phyloP scores from a whole-genome alignment of 768 basidiomycete genomes.

The Pisolithus tinctorius region DNA sequence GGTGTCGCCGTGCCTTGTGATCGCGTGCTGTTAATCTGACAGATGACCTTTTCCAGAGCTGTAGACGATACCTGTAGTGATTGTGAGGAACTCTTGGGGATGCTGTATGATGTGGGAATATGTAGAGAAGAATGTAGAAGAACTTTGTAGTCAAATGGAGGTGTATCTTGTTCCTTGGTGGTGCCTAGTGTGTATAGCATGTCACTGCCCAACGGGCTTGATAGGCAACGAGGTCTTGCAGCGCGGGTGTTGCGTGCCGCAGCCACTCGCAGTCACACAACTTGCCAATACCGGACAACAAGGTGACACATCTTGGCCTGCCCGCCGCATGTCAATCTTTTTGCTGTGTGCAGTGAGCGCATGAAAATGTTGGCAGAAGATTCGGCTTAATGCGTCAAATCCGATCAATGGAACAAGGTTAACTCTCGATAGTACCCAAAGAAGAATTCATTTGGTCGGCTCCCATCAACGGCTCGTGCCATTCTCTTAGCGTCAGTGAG shows the following conservation, averaged over 20 bases:
- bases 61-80: slow-evolving; percentile 1
- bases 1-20: background rate
- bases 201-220: background rate
- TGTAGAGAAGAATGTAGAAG: background rate
- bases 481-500: slow-evolving; percentile 1
- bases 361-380: slow-evolving; percentile 5
- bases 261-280: background rate
- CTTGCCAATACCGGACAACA: background rate
- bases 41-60: slow-evolving; percentile 16
- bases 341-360: slow-evolving; percentile 17
- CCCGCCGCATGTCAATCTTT: background rate
- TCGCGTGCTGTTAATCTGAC: background rate
- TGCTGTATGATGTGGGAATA: background rate
- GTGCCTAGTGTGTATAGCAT: background rate
- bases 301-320: background rate
- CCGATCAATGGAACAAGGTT: slow-evolving; percentile 28
- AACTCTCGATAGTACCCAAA: slow-evolving; percentile 21
- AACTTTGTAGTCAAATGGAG: background rate
- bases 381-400: slow-evolving; percentile 8
- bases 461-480: background rate
- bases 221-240: background rate
- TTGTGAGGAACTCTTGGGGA: background rate
- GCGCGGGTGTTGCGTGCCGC: background rate
- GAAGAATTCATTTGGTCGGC: slow-evolving; percentile 3
- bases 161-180: background rate